Evolutionary conservation across 2,329 filamentous ascomycete species (phyloP), one percentile per base, ranked within the genome.

Genomic region (Alternaria alternata): DNA sequence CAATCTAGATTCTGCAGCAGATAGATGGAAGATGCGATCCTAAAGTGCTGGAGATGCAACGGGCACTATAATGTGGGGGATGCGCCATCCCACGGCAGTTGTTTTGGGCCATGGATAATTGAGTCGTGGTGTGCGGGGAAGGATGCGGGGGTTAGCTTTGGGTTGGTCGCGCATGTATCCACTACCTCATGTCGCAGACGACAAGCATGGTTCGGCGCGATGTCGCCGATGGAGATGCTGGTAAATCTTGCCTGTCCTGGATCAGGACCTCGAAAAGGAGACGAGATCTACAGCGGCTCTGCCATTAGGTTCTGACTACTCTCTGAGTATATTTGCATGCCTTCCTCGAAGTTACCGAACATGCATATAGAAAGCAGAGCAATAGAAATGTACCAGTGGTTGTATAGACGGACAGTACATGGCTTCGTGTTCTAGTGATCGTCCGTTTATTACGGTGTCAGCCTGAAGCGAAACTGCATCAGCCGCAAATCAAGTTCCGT

Each of bases 91-190:
- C 20, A 24, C 47, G 39, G 43, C 57, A 51, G 53, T 62, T 55
- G 34, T 22, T 32, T 16, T 16, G 41, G 32, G 28, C 18, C 34
- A 51, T 22, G 59, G 51, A 12, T 43, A 38, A 43, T 41, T 36
- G 11, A 48, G 18, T 51, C 41, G 44, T 62, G 49, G 47, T 52
- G 64, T 62, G 64, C 57, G 64, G 64, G 62, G 62, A 60, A 46
- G 46, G 48, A 42, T 53, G 48, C 54, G 48, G 48, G 48, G 58
- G 20, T 52, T 36, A 56, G 46, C 14, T 34, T 20, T 18, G 54
- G 28, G 26, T 43, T 42, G 44, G 36, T 18, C 26, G 22, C 44
- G 34, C 24, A 28, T 26, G 28, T 24, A 51, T 34, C 26, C 24
- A 48, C 43, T 26, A 24, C 26, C 32, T 43, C 44, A 42, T 7